A percentile compares a stretch with the other conserved stretches of the same genome.
These are phyloP conservation scores for Lizonia empirigonia DNA, from an alignment of 2,329 filamentous ascomycete species.

Conservation along the genomic window DNA sequence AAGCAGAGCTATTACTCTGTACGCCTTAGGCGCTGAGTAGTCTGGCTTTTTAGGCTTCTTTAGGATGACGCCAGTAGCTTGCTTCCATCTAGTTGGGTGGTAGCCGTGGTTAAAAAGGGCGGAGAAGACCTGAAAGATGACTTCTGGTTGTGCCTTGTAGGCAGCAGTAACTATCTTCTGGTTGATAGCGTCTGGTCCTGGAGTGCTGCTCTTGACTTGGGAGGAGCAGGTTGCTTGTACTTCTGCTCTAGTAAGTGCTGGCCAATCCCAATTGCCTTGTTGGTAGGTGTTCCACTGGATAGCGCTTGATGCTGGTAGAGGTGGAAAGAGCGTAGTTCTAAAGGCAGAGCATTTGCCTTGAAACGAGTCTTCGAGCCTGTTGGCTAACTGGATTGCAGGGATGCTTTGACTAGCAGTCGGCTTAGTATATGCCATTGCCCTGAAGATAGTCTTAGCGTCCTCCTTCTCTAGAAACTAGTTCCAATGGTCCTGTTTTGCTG, in stretches of 20 bases:
- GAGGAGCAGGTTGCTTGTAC: not conserved
- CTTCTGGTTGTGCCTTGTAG: not conserved
- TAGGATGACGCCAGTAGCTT: not conserved
- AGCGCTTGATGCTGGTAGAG: not conserved
- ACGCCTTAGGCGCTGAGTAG: not conserved
- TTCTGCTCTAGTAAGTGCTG: not conserved
- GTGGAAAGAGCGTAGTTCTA: not conserved
- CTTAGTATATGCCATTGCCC: too few species aligned
- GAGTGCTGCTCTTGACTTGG: not conserved
- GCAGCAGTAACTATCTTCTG: not conserved
- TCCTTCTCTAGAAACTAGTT: too few species aligned
- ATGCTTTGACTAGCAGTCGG: too few species aligned
- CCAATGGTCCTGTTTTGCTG: too few species aligned
- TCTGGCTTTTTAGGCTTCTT: not conserved
- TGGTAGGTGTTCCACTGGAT: not conserved
- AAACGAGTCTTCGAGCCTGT: not conserved
- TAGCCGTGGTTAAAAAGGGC: not conserved
- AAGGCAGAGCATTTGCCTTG: not conserved
- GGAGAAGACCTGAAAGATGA: not conserved
- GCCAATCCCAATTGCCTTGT: not conserved
- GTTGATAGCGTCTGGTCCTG: not conserved
- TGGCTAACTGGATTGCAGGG: too few species aligned
- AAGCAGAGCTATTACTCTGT: not conserved
- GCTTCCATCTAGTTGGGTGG: not conserved
- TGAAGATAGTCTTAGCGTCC: too few species aligned